Conservation (phyloP, 1,284 basidiomycete genomes). For the Sanghuangporus sanghuang region DNA sequence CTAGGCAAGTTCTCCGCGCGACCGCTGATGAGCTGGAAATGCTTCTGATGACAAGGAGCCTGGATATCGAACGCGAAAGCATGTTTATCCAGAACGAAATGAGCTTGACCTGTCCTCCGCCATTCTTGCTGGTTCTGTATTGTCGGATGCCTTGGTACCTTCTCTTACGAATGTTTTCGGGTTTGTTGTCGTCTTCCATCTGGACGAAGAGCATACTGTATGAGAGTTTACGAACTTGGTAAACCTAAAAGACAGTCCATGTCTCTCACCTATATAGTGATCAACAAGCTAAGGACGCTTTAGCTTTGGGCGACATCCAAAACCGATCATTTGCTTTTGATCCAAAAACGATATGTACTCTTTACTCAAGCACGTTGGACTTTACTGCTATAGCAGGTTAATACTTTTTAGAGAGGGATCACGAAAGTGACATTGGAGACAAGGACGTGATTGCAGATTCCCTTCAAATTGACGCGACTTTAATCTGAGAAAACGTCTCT, state of each 20-base stretch:
- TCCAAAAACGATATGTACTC: neutral
- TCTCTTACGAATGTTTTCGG: neutral
- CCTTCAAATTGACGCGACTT: neutral
- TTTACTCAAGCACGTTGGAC: neutral
- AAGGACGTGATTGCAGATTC: neutral
- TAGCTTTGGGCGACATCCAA: neutral
- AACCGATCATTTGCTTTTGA: neutral
- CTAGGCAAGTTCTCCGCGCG: neutral
- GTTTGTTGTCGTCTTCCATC: neutral
- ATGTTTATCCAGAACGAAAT: neutral
- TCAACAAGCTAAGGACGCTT: neutral
- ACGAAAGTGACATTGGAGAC: neutral
- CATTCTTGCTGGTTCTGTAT: neutral
- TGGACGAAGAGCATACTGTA: neutral
- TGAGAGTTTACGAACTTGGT: neutral
- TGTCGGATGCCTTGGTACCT: neutral
- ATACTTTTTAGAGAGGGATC: neutral
- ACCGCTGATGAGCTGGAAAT: too few relatives aligned
- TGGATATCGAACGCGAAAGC: neutral
- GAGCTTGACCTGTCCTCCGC: neutral
- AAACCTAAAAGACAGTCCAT: neutral
- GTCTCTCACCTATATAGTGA: neutral
- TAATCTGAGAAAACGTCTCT: neutral
- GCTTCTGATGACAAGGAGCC: too few relatives aligned
- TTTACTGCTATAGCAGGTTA: neutral